These are phyloP conservation scores for Somion occarium DNA, from an alignment of 1,284 basidiomycete genomes.

Conservation along the genomic window DNA sequence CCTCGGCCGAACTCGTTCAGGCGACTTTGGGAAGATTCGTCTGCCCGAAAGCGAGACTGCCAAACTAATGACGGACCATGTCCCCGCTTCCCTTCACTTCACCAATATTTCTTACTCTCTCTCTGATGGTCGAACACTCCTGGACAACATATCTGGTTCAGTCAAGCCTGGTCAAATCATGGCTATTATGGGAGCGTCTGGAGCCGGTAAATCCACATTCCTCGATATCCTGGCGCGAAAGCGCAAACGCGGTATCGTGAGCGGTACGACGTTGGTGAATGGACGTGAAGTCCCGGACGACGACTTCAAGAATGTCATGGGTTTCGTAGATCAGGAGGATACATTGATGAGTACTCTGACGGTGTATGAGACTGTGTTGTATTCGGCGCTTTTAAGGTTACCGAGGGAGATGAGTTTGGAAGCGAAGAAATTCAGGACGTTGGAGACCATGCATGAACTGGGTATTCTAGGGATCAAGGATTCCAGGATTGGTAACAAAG, in stretches of 20 bases:
- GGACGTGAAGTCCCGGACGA: conserved; percentile 73
- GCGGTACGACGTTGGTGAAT: conserved; percentile 81
- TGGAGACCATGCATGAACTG: conserved; percentile 95
- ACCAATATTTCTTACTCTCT: conserved; percentile 80
- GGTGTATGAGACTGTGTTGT: conserved; percentile 95
- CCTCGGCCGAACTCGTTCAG: conserved; percentile 65
- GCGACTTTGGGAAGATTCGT: conserved; percentile 73
- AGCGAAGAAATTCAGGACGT: conserved; percentile 90
- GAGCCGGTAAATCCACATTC: conserved; percentile 95
- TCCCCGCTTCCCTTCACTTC: conserved; percentile 91
- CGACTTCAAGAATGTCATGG: conserved; percentile 82
- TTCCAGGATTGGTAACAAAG: conserved; percentile 83
- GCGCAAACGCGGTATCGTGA: conserved; percentile 75
- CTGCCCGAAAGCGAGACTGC: conserved; percentile 79
- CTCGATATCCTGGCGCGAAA: conserved; percentile 94
- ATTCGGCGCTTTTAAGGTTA: conserved; percentile 85
- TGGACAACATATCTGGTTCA: conserved; percentile 78
- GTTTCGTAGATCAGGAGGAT: conserved; percentile 98
- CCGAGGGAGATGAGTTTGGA: conserved; percentile 93
- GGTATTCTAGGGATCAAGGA: conserved; percentile 92
- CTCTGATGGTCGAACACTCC: conserved; percentile 55
- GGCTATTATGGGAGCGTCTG: conserved; percentile 95
- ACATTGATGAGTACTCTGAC: conserved; percentile 95
- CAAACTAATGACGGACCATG: conserved; percentile 89
- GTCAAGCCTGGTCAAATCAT: conserved; percentile 86